These are phyloP conservation scores for Taiozyma sp. DNA, from an alignment of 1,139 yeast species.

Conservation along the genomic window DNA sequence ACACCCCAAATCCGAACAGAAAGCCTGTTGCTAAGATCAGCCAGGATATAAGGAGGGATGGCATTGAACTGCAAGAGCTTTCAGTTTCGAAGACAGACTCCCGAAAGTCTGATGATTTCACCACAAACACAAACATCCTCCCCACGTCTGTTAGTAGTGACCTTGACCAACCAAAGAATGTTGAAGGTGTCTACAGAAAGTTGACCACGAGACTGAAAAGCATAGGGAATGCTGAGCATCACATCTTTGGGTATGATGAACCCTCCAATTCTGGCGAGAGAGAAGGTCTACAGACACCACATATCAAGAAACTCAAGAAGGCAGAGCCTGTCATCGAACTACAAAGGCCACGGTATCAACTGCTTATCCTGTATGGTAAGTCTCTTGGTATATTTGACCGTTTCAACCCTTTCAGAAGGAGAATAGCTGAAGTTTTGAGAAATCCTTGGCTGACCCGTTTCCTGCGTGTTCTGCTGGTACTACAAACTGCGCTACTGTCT, in stretches of 20 bases:
- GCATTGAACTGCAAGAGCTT: background rate
- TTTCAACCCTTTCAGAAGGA: slow-evolving; percentile 28
- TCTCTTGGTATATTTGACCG: slow-evolving; percentile 35
- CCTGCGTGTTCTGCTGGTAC: slow-evolving; percentile 29
- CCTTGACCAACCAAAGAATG: background rate
- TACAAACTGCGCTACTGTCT: slow-evolving; percentile 41
- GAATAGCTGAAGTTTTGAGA: slow-evolving; percentile 26
- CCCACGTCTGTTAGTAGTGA: slow-evolving; percentile 7
- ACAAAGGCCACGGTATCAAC: background rate
- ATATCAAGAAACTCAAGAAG: background rate
- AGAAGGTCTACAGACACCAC: background rate
- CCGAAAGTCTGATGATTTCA: background rate
- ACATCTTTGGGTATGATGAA: slow-evolving; percentile 6
- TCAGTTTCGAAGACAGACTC: background rate
- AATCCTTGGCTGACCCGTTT: slow-evolving; percentile 25
- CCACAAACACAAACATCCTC: background rate
- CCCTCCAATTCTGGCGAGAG: background rate
- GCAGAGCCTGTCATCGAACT: background rate
- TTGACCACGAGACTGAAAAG: slow-evolving; percentile 5
- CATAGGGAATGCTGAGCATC: slow-evolving; percentile 1
- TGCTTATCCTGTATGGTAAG: slow-evolving; percentile 32
- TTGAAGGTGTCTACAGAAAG: slow-evolving; percentile 3
- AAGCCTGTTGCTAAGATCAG: background rate
- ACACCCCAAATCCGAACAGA: background rate
- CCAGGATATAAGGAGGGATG: background rate